Conservation (phyloP, 169 alveolate genomes). For the Plasmodium gaboni region DNA sequence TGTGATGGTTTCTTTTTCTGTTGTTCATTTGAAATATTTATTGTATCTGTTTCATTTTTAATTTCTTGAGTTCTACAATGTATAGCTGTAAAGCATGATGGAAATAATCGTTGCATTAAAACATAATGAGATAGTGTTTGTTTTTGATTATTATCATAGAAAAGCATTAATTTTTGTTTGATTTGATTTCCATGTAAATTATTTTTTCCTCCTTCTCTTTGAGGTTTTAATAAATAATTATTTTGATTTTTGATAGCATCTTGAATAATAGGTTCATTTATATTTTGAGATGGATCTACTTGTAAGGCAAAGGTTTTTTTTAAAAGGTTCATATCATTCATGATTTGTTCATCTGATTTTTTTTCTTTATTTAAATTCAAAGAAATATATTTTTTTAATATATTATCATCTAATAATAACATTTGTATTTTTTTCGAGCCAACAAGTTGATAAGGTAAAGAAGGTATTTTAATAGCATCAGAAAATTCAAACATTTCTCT, state of each 20-base stretch:
- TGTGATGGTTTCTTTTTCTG: not conserved
- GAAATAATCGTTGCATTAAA: constrained; percentile 59
- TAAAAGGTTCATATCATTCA: constrained; percentile 16
- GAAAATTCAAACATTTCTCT: constrained; percentile 84
- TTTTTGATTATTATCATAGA: constrained; percentile 55
- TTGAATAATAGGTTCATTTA: constrained; percentile 35
- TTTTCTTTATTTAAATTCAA: constrained; percentile 18
- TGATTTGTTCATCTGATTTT: constrained; percentile 54
- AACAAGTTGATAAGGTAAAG: constrained; percentile 84
- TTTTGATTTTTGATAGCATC: constrained; percentile 75
- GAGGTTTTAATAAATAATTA: constrained; percentile 86
- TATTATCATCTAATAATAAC: constrained; percentile 79
- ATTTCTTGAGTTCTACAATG: constrained; percentile 35
- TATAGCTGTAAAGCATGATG: constrained; percentile 27
- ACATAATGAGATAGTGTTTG: constrained; percentile 33
- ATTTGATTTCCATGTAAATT: constrained; percentile 82
- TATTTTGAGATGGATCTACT: constrained; percentile 42
- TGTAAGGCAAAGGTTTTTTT: constrained; percentile 77
- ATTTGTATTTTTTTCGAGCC: constrained; percentile 87
- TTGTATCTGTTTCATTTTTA: constrained; percentile 14
- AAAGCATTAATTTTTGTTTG: constrained; percentile 68
- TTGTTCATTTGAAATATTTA: constrained; percentile 76
- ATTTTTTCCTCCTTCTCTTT: constrained; percentile 91
- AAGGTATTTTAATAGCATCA: constrained; percentile 87
- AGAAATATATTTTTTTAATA: constrained; percentile 44